Base-by-base conservation (phyloP, 441 rosid species). In the Populus hybrid region DNA sequence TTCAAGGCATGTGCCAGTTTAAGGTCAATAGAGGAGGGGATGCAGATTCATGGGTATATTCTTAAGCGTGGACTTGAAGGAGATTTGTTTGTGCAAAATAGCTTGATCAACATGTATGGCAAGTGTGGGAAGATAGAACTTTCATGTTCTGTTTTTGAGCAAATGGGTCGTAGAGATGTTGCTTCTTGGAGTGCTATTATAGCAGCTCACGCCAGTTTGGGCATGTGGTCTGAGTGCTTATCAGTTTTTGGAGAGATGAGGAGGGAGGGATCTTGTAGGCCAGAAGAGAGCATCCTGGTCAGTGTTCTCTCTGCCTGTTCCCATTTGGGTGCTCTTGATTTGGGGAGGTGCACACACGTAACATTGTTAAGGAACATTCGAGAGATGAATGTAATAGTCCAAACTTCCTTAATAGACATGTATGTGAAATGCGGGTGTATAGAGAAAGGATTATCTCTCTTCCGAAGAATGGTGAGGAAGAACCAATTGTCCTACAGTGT, bases 171-270 rank as follows among this genome's bases (percentile, higher is more conserved):
- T 74, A 83, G 85, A 81, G 90, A 91, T 84, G 82, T 82, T 26
- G 90, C 88, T 67, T 89, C 98, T 71, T 93, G 92, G 98, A 91
- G 89, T 74, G 88, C 85, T 34, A 81, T 91, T 83, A 81, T 91
- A 74, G 87, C 88, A 67, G 91, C 91, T 1, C 89, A 86, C 69
- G 83, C 84, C 12, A 84, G 78, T 73, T 76, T 72, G 87, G 85
- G 71, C 3, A 11, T 67, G 76, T 84, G 82, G 74, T 63, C 35
- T 59, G 88, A 86, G 83, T 88, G 81, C 83, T 86, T 86, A 74
- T 57, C 74, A 73, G 79, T 80, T 86, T 93, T 78, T 78, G 82
- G 71, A 86, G 86, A 82, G 86, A 74, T 77, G 63, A 83, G 84
- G 75, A 78, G 73, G 28, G 82, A 42, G 1, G 87, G 85, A 78